Conservation (phyloP, 768 basidiomycete genomes). For the Termitomyces sp. region DNA sequence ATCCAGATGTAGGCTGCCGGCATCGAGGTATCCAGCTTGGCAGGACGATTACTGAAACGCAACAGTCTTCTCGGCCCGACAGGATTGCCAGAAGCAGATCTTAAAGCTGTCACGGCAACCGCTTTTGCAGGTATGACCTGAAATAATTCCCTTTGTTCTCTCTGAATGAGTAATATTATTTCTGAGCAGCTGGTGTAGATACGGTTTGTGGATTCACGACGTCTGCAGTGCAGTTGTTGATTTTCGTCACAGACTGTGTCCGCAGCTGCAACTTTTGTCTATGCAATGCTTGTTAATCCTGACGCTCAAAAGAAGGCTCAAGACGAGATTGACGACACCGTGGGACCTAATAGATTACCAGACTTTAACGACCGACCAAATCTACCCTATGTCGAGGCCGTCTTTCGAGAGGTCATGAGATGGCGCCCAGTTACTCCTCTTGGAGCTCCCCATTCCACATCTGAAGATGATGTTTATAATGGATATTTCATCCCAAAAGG, state of each 20-base stretch:
- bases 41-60: conserved; percentile 1
- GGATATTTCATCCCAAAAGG: too few relatives aligned
- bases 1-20: conserved; percentile 2
- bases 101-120: conserved; percentile 8
- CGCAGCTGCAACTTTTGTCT: conserved; percentile 12
- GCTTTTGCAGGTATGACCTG: neutral
- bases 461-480: too few relatives aligned
- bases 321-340: conserved; percentile 31
- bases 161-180: neutral
- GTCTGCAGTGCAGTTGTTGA: neutral
- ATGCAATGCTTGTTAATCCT: conserved; percentile 17
- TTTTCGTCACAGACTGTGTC: neutral
- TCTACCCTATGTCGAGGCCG: too few relatives aligned
- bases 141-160: neutral
- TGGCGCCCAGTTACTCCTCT: too few relatives aligned
- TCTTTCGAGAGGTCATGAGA: too few relatives aligned
- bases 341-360: conserved; percentile 33
- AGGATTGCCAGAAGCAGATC: conserved; percentile 2
- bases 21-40: conserved; percentile 1
- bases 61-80: neutral
- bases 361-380: conserved; percentile 23
- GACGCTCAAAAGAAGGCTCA: neutral
- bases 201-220: neutral
- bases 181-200: conserved; percentile 6
- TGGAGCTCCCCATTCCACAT: too few relatives aligned